Conservation (phyloP, 345 rosid species). For the Eutrema yunnanense region DNA sequence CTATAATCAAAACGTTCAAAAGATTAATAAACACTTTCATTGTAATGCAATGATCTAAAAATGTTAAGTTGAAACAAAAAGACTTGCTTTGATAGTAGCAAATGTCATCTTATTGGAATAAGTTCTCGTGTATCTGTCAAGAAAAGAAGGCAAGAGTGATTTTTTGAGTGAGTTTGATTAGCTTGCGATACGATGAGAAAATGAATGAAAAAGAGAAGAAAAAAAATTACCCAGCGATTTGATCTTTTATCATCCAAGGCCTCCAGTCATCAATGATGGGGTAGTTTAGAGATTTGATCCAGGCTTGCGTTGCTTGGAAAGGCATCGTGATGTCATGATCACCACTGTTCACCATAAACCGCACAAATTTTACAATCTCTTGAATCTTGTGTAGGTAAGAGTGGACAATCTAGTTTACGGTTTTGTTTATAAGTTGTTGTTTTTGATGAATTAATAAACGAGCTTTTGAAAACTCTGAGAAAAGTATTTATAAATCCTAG, state of each 20-base stretch:
- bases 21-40: background rate
- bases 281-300: constrained; percentile 46
- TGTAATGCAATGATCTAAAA: background rate
- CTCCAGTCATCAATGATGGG: constrained; percentile 48
- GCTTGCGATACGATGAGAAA: background rate
- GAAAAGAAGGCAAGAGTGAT: background rate
- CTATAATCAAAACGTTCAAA: background rate
- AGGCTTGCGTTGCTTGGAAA: constrained; percentile 44
- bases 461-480: too few relatives aligned
- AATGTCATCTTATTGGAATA: constrained; percentile 35
- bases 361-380: background rate
- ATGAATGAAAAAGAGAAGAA: background rate
- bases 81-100: constrained; percentile 59
- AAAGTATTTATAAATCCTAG: too few relatives aligned
- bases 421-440: too few relatives aligned
- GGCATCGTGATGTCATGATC: constrained; percentile 49
- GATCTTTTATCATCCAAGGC: constrained; percentile 39
- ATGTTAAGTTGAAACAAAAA: background rate
- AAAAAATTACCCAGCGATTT: constrained; percentile 30
- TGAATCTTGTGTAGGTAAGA: background rate
- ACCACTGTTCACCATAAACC: constrained; percentile 30
- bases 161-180: background rate
- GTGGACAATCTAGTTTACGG: too few relatives aligned
- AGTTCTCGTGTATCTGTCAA: constrained; percentile 48
- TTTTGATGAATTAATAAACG: too few relatives aligned